These are phyloP conservation scores for Fusarium camptoceras DNA, from an alignment of 2,329 filamentous ascomycete genomes.

Conservation along the genomic window DNA sequence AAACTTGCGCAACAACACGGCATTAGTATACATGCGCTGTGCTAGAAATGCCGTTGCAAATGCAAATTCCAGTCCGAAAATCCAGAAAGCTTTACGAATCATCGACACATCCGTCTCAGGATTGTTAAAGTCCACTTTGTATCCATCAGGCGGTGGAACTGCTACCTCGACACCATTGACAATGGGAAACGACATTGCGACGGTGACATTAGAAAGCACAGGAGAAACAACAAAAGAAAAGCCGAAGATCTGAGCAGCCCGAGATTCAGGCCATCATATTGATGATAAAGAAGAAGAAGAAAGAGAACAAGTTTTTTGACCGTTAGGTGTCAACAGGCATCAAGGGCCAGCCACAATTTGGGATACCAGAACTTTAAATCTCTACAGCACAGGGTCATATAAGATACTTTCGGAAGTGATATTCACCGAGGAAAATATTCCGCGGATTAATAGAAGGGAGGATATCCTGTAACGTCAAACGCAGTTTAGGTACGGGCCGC, in stretches of 20 bases:
- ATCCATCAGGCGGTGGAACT: background rate
- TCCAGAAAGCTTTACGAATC: slow-evolving; percentile 21
- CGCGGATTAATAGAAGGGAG: background rate
- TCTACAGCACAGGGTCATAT: background rate
- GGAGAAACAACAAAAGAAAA: background rate
- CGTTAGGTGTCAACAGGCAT: slow-evolving; percentile 8
- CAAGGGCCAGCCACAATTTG: background rate
- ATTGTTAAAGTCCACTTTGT: slow-evolving; percentile 4
- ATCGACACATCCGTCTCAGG: slow-evolving; percentile 2
- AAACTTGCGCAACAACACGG: slow-evolving; percentile 6
- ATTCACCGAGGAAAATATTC: background rate
- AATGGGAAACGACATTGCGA: slow-evolving; percentile 13
- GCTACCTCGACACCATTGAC: slow-evolving; percentile 16
- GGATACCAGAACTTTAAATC: background rate
- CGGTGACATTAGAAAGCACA: accelerated
- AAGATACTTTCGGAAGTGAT: background rate
- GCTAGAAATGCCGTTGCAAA: slow-evolving; percentile 15
- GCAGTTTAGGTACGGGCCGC: background rate
- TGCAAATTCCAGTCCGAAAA: slow-evolving; percentile 10
- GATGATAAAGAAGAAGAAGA: background rate
- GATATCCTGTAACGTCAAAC: background rate
- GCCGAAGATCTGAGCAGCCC: accelerated
- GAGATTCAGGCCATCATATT: background rate
- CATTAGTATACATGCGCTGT: slow-evolving; percentile 22
- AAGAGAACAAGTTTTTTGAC: background rate